Conservation (phyloP, 495 filamentous ascomycete species). For the Penicillium macrosclerotiorum region DNA sequence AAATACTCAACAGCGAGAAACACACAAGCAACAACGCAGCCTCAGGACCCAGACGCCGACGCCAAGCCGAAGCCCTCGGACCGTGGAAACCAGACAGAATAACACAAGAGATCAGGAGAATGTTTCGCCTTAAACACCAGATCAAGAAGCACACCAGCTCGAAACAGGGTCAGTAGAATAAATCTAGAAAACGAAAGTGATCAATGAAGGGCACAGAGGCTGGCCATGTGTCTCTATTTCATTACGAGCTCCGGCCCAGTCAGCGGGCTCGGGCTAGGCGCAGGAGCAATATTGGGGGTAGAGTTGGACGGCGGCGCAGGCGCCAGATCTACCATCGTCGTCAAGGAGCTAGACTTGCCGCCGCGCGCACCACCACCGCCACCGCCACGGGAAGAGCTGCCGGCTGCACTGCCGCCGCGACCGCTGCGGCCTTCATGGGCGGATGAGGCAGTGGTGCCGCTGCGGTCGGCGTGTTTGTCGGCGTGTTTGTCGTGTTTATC, state of each 20-base stretch:
- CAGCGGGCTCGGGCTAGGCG: constrained; percentile 23
- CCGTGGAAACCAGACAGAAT: too few species aligned
- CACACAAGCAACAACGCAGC: too few species aligned
- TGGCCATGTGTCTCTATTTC: too few species aligned
- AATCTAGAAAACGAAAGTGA: too few species aligned
- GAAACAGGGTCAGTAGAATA: too few species aligned
- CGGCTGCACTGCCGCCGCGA: constrained; percentile 25
- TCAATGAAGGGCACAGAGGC: too few species aligned
- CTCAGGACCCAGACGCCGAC: too few species aligned
- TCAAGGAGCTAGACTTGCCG: constrained; percentile 23
- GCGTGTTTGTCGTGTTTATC: too few species aligned
- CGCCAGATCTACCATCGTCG: constrained; percentile 30
- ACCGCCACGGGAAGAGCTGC: constrained; percentile 33
- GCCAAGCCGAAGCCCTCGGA: too few species aligned
- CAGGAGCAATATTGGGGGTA: constrained; percentile 23
- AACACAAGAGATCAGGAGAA: too few species aligned
- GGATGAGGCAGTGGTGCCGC: constrained; percentile 17
- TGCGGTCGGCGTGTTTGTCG: constrained; percentile 51
- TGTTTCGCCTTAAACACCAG: too few species aligned
- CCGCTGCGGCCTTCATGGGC: constrained; percentile 27
- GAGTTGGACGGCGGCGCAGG: constrained; percentile 17
- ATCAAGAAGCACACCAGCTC: too few species aligned
- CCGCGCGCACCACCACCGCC: constrained; percentile 31
- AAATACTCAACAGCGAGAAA: neutral
- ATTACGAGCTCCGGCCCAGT: constrained; percentile 30